These are phyloP conservation scores for Prunella vulgaris DNA, from an alignment of 257 asterid genomes.

Conservation along the genomic window DNA sequence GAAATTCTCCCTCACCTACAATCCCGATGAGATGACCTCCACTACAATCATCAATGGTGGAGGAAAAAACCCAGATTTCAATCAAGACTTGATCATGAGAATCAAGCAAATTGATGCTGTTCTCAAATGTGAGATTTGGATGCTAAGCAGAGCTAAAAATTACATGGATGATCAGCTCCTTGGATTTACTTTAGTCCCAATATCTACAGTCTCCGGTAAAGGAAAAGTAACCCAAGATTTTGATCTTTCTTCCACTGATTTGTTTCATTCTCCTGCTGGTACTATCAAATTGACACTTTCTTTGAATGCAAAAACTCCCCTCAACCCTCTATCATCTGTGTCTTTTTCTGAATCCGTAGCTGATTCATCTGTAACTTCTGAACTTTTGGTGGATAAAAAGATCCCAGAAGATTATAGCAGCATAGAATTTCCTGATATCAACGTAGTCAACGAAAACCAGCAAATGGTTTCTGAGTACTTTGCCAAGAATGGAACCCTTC, in stretches of 20 bases:
- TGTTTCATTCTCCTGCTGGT: slow-evolving; percentile 71
- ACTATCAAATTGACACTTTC: slow-evolving; percentile 55
- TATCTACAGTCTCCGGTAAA: slow-evolving; percentile 43
- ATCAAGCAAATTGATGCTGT: slow-evolving; percentile 40
- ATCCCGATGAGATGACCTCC: slow-evolving; percentile 50
- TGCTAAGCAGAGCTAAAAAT: slow-evolving; percentile 61
- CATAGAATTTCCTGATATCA: slow-evolving; percentile 59
- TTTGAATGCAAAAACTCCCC: slow-evolving; percentile 29
- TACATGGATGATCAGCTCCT: slow-evolving; percentile 72
- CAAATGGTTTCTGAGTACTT: slow-evolving; percentile 64
- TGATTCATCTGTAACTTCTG: slow-evolving; percentile 21
- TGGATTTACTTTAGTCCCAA: slow-evolving; percentile 52
- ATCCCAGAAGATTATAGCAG: slow-evolving; percentile 43
- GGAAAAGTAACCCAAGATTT: slow-evolving; percentile 50
- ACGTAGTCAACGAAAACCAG: slow-evolving; percentile 39
- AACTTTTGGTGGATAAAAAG: slow-evolving; percentile 38
- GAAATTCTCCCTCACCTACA: slow-evolving; percentile 61
- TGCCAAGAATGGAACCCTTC: slow-evolving; percentile 28
- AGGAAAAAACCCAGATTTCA: slow-evolving; percentile 55
- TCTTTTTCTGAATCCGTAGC: slow-evolving; percentile 9
- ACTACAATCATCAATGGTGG: slow-evolving; percentile 46
- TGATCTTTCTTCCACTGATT: slow-evolving; percentile 59
- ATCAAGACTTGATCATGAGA: slow-evolving; percentile 39
- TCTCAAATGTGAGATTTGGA: slow-evolving; percentile 71
- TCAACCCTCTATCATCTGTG: background rate